phyloP scores from a whole-genome alignment of 495 filamentous ascomycete genomes.

The Diplogelasinospora grovesii region DNA sequence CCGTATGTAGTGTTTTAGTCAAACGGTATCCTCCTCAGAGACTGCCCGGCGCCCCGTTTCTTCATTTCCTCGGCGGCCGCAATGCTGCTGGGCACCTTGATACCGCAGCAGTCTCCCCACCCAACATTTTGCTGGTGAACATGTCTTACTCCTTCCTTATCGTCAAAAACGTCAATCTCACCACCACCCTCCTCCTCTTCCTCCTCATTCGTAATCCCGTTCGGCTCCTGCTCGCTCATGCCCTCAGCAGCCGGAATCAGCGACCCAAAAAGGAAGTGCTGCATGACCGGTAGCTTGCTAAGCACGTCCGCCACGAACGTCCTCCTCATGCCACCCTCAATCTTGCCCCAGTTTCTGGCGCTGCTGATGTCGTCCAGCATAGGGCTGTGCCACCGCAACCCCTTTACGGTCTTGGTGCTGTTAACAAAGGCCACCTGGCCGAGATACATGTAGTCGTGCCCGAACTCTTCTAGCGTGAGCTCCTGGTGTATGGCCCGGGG shows the following conservation, averaged over 20 bases:
- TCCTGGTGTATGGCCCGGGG: constrained; percentile 82
- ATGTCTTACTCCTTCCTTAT: constrained; percentile 60
- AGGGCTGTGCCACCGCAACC: constrained; percentile 91
- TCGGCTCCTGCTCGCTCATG: constrained; percentile 62
- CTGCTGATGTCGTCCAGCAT: constrained; percentile 97
- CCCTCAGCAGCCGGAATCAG: constrained; percentile 72
- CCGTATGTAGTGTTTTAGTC: constrained; percentile 51
- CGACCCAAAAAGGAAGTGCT: constrained; percentile 90
- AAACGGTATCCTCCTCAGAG: constrained; percentile 82
- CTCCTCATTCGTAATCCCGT: constrained; percentile 27
- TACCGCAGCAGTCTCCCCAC: constrained; percentile 98
- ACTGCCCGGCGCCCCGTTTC: constrained; percentile 58
- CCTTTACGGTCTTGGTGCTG: constrained; percentile 91
- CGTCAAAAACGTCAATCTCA: constrained; percentile 49
- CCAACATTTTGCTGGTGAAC: constrained; percentile 55
- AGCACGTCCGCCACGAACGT: constrained; percentile 96
- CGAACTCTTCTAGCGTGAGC: constrained; percentile 78
- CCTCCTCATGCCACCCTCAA: constrained; percentile 88
- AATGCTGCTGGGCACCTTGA: constrained; percentile 91
- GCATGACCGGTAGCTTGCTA: constrained; percentile 92
- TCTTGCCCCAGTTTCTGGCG: constrained; percentile 86
- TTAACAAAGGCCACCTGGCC: constrained; percentile 92
- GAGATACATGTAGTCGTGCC: constrained; percentile 76
- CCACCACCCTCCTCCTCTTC: constrained; percentile 49
- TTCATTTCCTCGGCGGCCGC: constrained; percentile 81